phyloP scores from a whole-genome alignment of 1,139 yeast species.

The Candida dubliniensis region DNA sequence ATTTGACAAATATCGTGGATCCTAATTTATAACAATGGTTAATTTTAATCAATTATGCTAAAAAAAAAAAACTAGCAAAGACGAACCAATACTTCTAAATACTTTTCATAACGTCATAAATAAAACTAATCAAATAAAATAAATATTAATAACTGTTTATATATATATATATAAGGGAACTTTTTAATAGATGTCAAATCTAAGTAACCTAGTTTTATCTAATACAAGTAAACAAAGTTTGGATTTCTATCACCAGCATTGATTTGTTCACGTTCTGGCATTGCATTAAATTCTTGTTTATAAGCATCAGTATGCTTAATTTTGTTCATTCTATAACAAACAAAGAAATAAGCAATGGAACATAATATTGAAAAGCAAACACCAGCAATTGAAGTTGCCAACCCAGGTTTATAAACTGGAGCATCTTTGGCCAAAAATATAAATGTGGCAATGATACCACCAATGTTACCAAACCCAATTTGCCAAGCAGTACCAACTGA shows the following conservation, averaged over 20 bases:
- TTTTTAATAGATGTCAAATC: neutral
- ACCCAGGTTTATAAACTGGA: conserved; percentile 59
- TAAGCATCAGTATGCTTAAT: conserved; percentile 39
- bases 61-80: no score
- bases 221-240: conserved; percentile 45
- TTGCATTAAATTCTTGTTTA: conserved; percentile 43
- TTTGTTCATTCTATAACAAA: conserved; percentile 41
- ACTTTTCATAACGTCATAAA: no score
- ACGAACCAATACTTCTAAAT: no score
- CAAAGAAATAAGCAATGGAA: conserved; percentile 43
- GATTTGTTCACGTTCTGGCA: conserved; percentile 48
- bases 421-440: conserved; percentile 58
- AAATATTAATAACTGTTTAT: no score
- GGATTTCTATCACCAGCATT: conserved; percentile 71
- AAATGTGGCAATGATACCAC: conserved; percentile 74
- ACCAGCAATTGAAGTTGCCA: conserved; percentile 54
- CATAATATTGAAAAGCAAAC: conserved; percentile 50
- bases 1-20: no score
- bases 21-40: no score
- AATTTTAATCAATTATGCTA: no score
- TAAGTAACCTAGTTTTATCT: conserved; percentile 1
- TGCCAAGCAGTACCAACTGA: conserved; percentile 75
- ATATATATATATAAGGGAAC: no score
- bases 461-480: conserved; percentile 80
- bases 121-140: no score